A percentile compares a stretch with the other conserved stretches of the same genome.
These are phyloP conservation scores for Ceratobasidium sp. DNA, from an alignment of 1,284 basidiomycete genomes.

Conservation along the genomic window DNA sequence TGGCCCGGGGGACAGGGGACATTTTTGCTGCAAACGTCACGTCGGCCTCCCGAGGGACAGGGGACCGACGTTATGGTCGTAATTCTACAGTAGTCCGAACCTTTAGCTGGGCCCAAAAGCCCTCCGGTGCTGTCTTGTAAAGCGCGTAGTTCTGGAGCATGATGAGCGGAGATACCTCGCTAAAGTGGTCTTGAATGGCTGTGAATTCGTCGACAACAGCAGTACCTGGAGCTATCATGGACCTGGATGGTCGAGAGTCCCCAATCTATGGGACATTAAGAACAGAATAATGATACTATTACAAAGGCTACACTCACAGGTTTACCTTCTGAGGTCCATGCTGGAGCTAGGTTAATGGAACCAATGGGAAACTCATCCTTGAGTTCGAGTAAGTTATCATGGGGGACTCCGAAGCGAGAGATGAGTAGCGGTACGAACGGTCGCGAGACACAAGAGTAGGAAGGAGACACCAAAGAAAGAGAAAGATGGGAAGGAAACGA, in stretches of 20 bases:
- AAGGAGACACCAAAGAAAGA: constrained; percentile 17
- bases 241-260: not conserved
- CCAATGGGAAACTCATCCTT: not conserved
- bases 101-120: not conserved
- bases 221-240: not conserved
- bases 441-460: constrained; percentile 24
- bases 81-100: not conserved
- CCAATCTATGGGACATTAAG: not conserved
- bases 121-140: not conserved
- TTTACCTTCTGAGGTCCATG: too few relatives aligned
- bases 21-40: too few relatives aligned
- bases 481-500: constrained; percentile 31
- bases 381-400: not conserved
- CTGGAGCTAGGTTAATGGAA: too few relatives aligned
- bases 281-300: too few relatives aligned
- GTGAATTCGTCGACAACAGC: not conserved
- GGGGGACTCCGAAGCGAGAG: constrained; percentile 28
- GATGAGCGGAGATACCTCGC: not conserved
- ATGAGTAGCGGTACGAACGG: constrained; percentile 3
- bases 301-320: too few relatives aligned
- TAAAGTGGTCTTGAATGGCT: not conserved
- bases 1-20: too few relatives aligned
- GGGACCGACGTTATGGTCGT: too few relatives aligned
- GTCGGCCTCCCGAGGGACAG: too few relatives aligned
- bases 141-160: not conserved